These are phyloP conservation scores for Jaltomata sinuosa DNA, from an alignment of 257 asterid species.

Conservation along the genomic window DNA sequence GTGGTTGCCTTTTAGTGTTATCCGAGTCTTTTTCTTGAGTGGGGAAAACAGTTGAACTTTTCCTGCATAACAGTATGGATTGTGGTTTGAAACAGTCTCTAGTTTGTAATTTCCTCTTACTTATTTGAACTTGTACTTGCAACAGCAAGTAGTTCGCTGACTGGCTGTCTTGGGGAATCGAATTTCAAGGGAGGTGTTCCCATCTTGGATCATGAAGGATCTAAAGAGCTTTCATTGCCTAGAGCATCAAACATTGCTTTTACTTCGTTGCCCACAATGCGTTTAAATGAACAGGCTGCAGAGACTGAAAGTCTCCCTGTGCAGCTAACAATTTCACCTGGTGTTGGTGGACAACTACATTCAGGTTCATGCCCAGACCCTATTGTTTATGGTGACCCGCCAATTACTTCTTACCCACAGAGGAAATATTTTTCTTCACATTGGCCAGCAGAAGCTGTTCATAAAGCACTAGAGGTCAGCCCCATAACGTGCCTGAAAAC, in stretches of 20 bases:
- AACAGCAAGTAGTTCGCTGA: constrained; percentile 12
- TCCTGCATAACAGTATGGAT: neutral
- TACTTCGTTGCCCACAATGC: constrained; percentile 8
- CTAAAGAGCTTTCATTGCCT: neutral
- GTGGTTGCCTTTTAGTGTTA: neutral
- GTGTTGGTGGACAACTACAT: neutral
- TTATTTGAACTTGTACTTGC: neutral
- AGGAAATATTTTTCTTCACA: constrained; percentile 21
- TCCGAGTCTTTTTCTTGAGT: neutral
- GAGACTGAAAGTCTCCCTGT: constrained; percentile 9
- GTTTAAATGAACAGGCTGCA: neutral
- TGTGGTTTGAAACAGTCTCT: neutral
- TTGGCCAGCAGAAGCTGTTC: constrained; percentile 20
- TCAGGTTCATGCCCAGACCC: constrained; percentile 15
- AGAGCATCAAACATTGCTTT: constrained; percentile 10
- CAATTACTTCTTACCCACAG: neutral
- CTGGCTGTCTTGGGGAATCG: constrained; percentile 2
- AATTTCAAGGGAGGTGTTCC: neutral
- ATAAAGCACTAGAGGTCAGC: constrained; percentile 25
- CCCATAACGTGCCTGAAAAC: neutral
- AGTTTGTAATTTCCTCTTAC: neutral
- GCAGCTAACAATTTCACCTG: constrained; percentile 12
- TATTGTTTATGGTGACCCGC: neutral
- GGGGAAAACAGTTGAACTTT: neutral
- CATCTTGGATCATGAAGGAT: neutral